Conservation (phyloP, 768 basidiomycete species). For the Clavulina sp. region DNA sequence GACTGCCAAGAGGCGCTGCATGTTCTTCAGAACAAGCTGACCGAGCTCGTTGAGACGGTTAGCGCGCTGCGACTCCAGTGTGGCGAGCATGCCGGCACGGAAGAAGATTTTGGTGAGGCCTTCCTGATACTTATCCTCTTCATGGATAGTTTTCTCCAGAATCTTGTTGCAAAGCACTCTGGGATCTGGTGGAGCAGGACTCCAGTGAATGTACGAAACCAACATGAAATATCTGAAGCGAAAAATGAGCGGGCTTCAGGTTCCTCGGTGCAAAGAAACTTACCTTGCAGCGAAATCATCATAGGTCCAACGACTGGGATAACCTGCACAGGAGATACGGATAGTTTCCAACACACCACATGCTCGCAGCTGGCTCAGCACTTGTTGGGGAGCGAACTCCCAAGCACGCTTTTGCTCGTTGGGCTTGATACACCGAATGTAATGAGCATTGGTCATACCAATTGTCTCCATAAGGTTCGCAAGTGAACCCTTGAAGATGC, state of each 20-base stretch:
- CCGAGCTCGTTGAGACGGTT: constrained; percentile 79
- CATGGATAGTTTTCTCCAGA: constrained; percentile 71
- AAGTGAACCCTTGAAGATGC: constrained; percentile 93
- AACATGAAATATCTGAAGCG: constrained; percentile 84
- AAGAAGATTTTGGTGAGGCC: constrained; percentile 99
- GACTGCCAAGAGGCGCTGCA: constrained; percentile 69
- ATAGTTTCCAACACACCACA: constrained; percentile 99
- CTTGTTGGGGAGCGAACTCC: constrained; percentile 93
- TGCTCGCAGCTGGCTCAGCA: constrained; percentile 83
- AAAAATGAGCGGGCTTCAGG: background rate
- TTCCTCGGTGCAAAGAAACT: constrained; percentile 14
- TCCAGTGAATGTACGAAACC: constrained; percentile 72
- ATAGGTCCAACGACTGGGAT: constrained; percentile 95
- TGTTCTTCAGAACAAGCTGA: constrained; percentile 94
- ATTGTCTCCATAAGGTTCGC: constrained; percentile 94
- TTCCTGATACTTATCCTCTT: constrained; percentile 91
- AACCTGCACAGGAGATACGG: constrained; percentile 95
- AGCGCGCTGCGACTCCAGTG: constrained; percentile 78
- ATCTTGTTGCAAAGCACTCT: constrained; percentile 68
- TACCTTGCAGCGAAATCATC: constrained; percentile 97
- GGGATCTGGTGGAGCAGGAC: constrained; percentile 58
- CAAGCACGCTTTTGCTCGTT: constrained; percentile 93
- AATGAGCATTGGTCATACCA: constrained; percentile 93
- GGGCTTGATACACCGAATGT: constrained; percentile 98
- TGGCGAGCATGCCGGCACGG: constrained; percentile 96